Percentiles rank a stretch among this genome's conserved stretches.
Evolutionary conservation across 176 grass and related monocot genomes (phyloP).

Genomic region (Musa beccarii): DNA sequence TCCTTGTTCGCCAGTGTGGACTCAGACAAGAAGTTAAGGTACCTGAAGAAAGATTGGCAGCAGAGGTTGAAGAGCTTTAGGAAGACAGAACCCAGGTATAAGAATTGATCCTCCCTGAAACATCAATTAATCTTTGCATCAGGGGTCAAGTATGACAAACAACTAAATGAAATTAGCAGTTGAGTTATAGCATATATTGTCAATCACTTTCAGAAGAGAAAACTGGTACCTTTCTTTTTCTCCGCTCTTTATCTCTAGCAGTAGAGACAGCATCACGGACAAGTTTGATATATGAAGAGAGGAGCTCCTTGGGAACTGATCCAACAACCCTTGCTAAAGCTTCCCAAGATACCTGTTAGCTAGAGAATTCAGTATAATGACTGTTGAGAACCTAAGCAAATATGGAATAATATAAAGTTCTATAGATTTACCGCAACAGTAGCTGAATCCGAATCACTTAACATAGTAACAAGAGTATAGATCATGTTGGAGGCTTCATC

Average conservation of each 20-base stretch:
- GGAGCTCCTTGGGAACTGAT: conserved; percentile 80
- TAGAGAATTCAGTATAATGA: conserved; percentile 19
- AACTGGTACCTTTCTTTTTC: conserved; percentile 70
- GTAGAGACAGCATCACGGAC: conserved; percentile 92
- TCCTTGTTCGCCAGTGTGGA: conserved; percentile 9
- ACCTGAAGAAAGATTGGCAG: conserved; percentile 95
- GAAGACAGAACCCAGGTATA: conserved; percentile 83
- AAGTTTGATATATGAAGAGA: conserved; percentile 83
- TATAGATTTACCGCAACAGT: conserved; percentile 65
- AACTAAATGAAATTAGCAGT: not conserved
- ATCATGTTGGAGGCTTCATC: conserved; percentile 86
- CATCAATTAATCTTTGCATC: conserved; percentile 28
- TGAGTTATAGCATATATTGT: too few species aligned
- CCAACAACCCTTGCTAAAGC: conserved; percentile 83
- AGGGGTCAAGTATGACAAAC: conserved; percentile 10
- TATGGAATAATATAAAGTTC: conserved; percentile 13
- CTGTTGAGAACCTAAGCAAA: conserved; percentile 8
- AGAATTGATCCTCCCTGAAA: conserved; percentile 85
- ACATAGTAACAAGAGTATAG: conserved; percentile 64
- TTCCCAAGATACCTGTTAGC: conserved; percentile 77
- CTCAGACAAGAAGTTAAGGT: conserved; percentile 20
- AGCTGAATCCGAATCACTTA: conserved; percentile 76
- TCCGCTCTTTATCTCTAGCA: conserved; percentile 91
- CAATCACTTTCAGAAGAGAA: not conserved
- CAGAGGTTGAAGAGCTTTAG: conserved; percentile 85